Evolutionary conservation across 805 yeast species (phyloP), one percentile per base, ranked within the genome.

Genomic region (Cyberlindnera veronae): DNA sequence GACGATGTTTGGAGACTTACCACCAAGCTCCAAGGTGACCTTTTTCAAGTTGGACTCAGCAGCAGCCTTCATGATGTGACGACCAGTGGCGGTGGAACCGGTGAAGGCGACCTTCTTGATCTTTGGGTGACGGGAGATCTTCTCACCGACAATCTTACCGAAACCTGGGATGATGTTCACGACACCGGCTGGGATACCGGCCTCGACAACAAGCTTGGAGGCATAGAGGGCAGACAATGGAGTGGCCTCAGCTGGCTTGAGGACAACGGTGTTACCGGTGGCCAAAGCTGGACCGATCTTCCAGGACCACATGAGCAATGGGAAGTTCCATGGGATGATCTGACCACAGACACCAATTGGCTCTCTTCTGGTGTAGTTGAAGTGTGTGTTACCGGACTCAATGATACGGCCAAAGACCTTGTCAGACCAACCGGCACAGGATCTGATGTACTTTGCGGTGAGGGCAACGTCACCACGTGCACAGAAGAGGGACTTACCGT

Each of bases 321-420:
- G 96, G 77, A 87, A 87, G 69, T 87, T 87, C 95, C 95, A 87
- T 54, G 96, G 95, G 57, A 85, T 86, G 54, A 87, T 83, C 61
- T 84, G 88, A 47, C 93, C 89, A 66, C 90, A 82, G 39, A 86
- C 95, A 62, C 95, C 95, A 52, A 84, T 69, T 46, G 96, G 95
- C 67, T 86, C 95, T 63, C 81, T 77, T 61, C 76, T 72, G 40
- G 85, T 75, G 65, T 79, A 81, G 50, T 72, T 73, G 58, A 82
- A 75, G 61, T 82, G 81, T 39, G 75, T 61, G 45, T 67, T 62
- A 48, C 86, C 89, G 23, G 88, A 76, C 57, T 79, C 80, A 42
- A 79, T 58, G 45, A 72, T 63, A 26, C 58, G 54, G 55, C 91
- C 90, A 47, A 66, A 68, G 41, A 81, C 60, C 63, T 84, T 82